Evolutionary conservation across 2,329 filamentous ascomycete genomes (phyloP), one percentile per base, ranked within the genome.

Genomic region (Aureobasidium sp.): DNA sequence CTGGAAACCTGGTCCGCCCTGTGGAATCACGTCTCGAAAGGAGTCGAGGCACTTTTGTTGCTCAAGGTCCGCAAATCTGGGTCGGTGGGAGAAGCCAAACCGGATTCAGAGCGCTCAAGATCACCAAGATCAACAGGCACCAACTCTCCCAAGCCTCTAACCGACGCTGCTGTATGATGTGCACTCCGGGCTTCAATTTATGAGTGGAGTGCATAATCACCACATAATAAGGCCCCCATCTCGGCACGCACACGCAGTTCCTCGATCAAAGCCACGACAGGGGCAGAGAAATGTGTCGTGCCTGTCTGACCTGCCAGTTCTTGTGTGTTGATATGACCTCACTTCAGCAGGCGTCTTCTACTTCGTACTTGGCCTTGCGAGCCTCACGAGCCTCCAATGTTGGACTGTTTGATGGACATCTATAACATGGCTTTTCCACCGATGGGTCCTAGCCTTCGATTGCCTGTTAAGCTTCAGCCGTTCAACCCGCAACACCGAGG

Each of bases 81-180:
- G 36, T 31, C 20, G 45, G 36, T 60, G 57, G 22, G 34, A 20
- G 34, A 34, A 60, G 44, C 55, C 55, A 58, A 58, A 37, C 55
- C 42, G 42, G 53, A 37, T 59, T 59, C 27, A 47, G 53, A 57
- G 47, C 47, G 31, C 41, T 57, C 53, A 41, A 22, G 57, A 60
- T 60, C 36, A 34, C 22, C 45, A 51, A 41, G 57, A 60, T 60
- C 57, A 51, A 20, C 57, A 60, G 57, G 57, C 34, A 60, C 57
- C 44, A 60, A 59, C 17, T 36, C 36, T 42, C 27, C 25, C 41
- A 29, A 37, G 31, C 27, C 41, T 59, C 55, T 60, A 60, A 45
- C 57, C 34, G 36, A 60, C 45, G 27, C 56, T 39, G 29, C 31
- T 49, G 44, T 49, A 17, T 59, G 44, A 59, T 60, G 45, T 51